Conservation (phyloP, 2,329 filamentous ascomycete species). For the Coniochaeta ligniaria region DNA sequence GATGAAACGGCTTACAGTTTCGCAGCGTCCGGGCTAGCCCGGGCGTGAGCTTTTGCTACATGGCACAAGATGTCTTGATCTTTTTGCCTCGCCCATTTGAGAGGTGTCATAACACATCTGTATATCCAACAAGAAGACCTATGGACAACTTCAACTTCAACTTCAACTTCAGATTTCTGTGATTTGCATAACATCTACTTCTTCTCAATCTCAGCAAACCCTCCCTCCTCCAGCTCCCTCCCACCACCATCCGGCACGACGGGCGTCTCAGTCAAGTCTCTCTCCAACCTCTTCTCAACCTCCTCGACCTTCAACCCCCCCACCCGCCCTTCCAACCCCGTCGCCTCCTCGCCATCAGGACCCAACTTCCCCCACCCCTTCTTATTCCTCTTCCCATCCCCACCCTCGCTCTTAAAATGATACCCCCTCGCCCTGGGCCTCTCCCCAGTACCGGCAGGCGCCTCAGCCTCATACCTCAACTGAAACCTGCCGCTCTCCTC, state of each 20-base stretch:
- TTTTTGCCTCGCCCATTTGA: no score
- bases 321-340: slow-evolving; percentile 33
- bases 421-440: slow-evolving; percentile 78
- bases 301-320: slow-evolving; percentile 18
- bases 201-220: slow-evolving; percentile 41
- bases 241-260: slow-evolving; percentile 39
- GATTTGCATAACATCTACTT: not conserved
- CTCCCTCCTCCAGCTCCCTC: slow-evolving; percentile 44
- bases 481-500: slow-evolving; percentile 53
- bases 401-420: slow-evolving; percentile 65
- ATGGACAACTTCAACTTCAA: no score
- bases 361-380: slow-evolving; percentile 52
- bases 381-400: slow-evolving; percentile 60
- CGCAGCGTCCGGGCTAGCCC: not conserved
- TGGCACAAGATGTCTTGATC: not conserved
- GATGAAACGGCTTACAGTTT: not conserved
- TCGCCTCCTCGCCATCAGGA: slow-evolving; percentile 17
- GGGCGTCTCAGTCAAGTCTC: slow-evolving; percentile 41
- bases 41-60: not conserved
- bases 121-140: not conserved
- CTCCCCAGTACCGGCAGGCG: slow-evolving; percentile 69
- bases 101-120: no score
- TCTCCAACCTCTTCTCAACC: slow-evolving; percentile 27
- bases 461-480: slow-evolving; percentile 55
- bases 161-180: not conserved